Conservation (phyloP, 768 basidiomycete genomes). For the Macrocybe gigantea region DNA sequence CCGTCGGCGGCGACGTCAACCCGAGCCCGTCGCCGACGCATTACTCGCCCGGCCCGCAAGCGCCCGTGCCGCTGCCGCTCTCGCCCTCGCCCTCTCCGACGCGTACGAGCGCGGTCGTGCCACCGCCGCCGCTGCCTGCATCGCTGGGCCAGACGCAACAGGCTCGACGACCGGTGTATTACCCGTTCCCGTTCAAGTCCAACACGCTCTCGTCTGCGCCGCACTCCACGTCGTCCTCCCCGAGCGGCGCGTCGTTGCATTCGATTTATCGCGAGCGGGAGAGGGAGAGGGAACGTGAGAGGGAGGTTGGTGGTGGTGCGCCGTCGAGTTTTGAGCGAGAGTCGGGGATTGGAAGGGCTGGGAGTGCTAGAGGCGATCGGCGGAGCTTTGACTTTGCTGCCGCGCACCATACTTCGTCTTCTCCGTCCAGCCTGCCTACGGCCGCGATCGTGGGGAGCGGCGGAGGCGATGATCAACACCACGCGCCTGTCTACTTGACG, state of each 20-base stretch:
- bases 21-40: too few species aligned
- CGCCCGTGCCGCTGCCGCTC: too few species aligned
- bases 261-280: too few species aligned
- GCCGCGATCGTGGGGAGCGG: too few species aligned
- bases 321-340: constrained; percentile 1
- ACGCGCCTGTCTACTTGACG: too few species aligned
- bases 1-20: too few species aligned
- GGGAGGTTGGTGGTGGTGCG: neutral
- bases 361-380: neutral
- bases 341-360: constrained; percentile 1
- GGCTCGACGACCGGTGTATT: constrained; percentile 6
- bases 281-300: too few species aligned
- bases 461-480: too few species aligned
- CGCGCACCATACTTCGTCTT: neutral
- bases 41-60: too few species aligned
- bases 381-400: constrained; percentile 3
- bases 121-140: neutral
- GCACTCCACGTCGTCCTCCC: constrained; percentile 5
- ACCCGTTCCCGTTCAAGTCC: constrained; percentile 23
- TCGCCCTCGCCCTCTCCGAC: neutral
- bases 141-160: constrained; percentile 1
- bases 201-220: constrained; percentile 15
- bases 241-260: neutral
- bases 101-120: neutral
- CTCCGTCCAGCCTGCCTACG: neutral